Base-by-base conservation (phyloP, 305 asterid species). In the Solanum hybrid region DNA sequence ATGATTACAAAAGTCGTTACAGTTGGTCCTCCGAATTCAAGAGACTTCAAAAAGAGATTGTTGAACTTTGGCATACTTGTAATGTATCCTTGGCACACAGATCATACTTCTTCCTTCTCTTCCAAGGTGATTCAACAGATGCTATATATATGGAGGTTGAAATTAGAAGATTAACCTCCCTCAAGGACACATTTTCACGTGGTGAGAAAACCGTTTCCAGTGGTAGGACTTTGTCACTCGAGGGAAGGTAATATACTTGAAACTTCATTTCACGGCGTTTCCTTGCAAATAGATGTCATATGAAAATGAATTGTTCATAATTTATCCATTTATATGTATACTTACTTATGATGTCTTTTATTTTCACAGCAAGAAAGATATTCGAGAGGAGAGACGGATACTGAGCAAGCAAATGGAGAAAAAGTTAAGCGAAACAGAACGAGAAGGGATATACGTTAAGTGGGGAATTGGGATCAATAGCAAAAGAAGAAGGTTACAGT, bases 401-500 rank as follows among this genome's bases (percentile, higher is more conserved):
- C 94, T 97, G 89, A 92, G 96, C 95, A 92, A 97, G 93, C 96
- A 96, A 33, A 89, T 95, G 91, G 76, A 94, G 87, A 97, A 93
- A 91, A 93, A 96, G 91, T 93, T 93, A 36, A 91, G 95, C 4
- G 95, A 87, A 77, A 93, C 92, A 1, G 99, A 98, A 92, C 95
- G 98, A 86, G 93, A 90, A 42, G 90, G 33, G 76, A 80, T 95
- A 14, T 98, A 94, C 81, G 71, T 92, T 36, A 98, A 97, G 77
- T 98, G 99, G 99, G 99, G 96, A 14, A 91, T 98, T 89, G 92
- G 84, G 86, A 81, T 94, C 85, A 90, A 91, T 92, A 95, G 99
- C 6, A 98, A 98, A 90, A 93, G 88, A 75, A 95, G 98, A 89
- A 95, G 96, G 93, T 79, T 92, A 86, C 98, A 95, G 92, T 94